These are phyloP conservation scores for Cavenderia fasciculata DNA, from an alignment of 78 protist genomes.

Conservation along the genomic window DNA sequence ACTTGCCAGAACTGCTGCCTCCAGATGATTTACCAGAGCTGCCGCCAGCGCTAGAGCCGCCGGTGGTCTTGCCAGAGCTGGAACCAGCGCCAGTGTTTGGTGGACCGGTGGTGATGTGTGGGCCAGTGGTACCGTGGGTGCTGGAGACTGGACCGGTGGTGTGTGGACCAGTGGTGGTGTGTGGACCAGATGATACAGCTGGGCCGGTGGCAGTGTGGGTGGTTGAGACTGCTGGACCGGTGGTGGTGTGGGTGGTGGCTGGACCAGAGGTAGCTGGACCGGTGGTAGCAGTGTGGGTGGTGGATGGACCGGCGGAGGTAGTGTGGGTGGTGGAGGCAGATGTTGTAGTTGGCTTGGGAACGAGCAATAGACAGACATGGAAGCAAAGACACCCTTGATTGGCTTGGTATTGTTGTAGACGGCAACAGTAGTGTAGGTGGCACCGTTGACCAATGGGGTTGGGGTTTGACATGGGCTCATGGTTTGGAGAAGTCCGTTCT, in stretches of 20 bases:
- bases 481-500: not conserved
- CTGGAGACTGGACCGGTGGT: not conserved
- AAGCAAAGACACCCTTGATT: slow-evolving; percentile 28
- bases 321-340: slow-evolving; percentile 10
- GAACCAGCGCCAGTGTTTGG: not conserved
- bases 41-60: not conserved
- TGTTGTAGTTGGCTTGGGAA: not conserved
- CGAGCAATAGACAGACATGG: slow-evolving; percentile 6
- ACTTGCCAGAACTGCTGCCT: not conserved
- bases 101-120: not conserved
- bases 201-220: not conserved
- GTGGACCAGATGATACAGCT: not conserved
- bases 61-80: slow-evolving; percentile 4
- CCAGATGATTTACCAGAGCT: not conserved
- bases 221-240: slow-evolving; percentile 1
- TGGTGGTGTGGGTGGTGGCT: not conserved
- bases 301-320: slow-evolving; percentile 1
- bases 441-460: slow-evolving; percentile 4
- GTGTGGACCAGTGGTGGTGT: not conserved
- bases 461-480: slow-evolving; percentile 36
- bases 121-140: not conserved
- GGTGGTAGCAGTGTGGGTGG: slow-evolving; percentile 7
- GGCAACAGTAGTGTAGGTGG: slow-evolving; percentile 32
- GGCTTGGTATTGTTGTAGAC: slow-evolving; percentile 26
- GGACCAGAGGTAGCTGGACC: not conserved